Percentiles rank a stretch among this genome's conserved stretches.
phyloP scores from a whole-genome alignment of 441 rosid genomes.

The Biscutella auriculata region DNA sequence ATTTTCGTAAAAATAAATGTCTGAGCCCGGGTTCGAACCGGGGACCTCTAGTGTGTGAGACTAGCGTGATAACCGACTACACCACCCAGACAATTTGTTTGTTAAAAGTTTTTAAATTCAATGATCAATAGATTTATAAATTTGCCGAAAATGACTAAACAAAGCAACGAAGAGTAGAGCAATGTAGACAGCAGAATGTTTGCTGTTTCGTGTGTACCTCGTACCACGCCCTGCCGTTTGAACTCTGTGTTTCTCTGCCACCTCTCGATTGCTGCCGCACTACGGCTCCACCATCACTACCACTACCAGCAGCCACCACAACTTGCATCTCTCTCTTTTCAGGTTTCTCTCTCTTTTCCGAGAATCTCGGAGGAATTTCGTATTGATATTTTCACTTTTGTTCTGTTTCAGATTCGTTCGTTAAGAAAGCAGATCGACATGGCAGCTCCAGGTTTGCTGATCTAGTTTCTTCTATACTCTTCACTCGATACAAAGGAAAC shows the following conservation, averaged over 20 bases:
- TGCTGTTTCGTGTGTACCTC: constrained; percentile 15
- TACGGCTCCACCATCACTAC: constrained; percentile 20
- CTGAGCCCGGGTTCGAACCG: constrained; percentile 97
- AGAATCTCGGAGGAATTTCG: constrained; percentile 1
- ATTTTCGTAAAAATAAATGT: background rate
- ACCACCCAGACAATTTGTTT: constrained; percentile 64
- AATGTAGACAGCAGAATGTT: constrained; percentile 9
- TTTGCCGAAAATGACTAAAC: constrained; percentile 4
- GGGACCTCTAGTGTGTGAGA: constrained; percentile 99
- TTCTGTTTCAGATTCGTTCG: constrained; percentile 18
- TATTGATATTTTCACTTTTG: background rate
- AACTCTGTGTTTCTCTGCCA: constrained; percentile 14
- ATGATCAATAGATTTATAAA: too few relatives aligned
- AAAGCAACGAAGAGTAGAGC: background rate
- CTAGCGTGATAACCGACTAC: constrained; percentile 99
- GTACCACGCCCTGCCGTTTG: constrained; percentile 24
- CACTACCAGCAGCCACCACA: constrained; percentile 1
- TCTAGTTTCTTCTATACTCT: background rate
- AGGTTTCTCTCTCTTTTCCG: constrained; percentile 5
- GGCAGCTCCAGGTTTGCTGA: constrained; percentile 20
- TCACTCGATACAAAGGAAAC: background rate
- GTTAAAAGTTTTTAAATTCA: too few relatives aligned
- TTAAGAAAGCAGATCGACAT: constrained; percentile 19
- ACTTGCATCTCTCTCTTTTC: constrained; percentile 10
- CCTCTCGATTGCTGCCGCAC: constrained; percentile 4